Conservation (phyloP, 495 filamentous ascomycete species). For the Stereocaulon alpinum region DNA sequence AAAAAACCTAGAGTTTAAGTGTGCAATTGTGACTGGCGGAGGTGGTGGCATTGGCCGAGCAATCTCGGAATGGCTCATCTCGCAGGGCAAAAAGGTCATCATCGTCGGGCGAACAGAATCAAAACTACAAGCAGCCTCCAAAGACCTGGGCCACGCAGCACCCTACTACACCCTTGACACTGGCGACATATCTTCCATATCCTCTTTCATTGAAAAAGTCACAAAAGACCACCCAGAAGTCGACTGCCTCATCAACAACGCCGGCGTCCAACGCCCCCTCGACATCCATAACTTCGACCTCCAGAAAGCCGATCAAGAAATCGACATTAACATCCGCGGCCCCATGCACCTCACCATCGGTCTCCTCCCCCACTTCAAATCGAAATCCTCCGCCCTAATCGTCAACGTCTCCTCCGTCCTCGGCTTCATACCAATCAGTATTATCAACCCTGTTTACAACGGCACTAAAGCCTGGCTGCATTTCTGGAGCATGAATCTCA, state of each 20-base stretch:
- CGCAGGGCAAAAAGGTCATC: constrained; percentile 36
- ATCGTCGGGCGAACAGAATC: constrained; percentile 38
- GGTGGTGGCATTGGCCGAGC: constrained; percentile 39
- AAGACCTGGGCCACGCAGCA: constrained; percentile 24
- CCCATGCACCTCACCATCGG: constrained; percentile 38
- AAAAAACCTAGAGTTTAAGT: constrained; percentile 26
- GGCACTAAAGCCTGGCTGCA: constrained; percentile 41
- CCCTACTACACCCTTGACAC: constrained; percentile 30
- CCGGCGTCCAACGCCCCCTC: constrained; percentile 26
- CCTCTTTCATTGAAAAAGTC: constrained; percentile 29
- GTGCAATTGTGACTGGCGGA: constrained; percentile 36
- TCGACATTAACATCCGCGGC: constrained; percentile 40
- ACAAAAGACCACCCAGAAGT: constrained; percentile 35
- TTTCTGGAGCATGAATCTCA: constrained; percentile 38
- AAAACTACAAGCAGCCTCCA: constrained; percentile 29
- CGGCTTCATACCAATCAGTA: constrained; percentile 32
- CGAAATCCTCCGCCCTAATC: constrained; percentile 26
- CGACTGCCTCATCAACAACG: constrained; percentile 38
- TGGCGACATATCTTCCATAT: constrained; percentile 28
- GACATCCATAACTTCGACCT: constrained; percentile 26
- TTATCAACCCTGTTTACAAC: constrained; percentile 41
- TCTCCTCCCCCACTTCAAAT: constrained; percentile 34
- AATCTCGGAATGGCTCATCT: constrained; percentile 32
- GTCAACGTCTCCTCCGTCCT: constrained; percentile 40
- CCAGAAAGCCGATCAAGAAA: constrained; percentile 37